phyloP scores from a whole-genome alignment of 192 early-diverging fungal species.

The Entomortierella lignicola region DNA sequence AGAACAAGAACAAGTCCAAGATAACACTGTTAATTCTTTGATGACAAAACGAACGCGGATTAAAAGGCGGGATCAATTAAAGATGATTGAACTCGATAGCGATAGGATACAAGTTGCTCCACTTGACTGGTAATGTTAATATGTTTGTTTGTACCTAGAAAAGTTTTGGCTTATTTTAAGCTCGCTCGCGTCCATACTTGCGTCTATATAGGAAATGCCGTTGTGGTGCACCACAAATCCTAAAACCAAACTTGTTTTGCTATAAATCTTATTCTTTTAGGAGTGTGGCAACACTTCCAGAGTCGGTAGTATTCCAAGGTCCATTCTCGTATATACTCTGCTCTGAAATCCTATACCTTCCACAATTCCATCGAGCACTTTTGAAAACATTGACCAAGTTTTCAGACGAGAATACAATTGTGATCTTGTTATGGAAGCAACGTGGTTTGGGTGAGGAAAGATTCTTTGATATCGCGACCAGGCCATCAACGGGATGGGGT shows the following conservation, averaged over 20 bases:
- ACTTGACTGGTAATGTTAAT: slow-evolving; percentile 36
- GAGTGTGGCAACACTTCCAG: slow-evolving; percentile 28
- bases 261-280: slow-evolving; percentile 2
- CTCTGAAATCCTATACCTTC: slow-evolving; percentile 50
- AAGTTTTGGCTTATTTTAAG: no score
- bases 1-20: background rate
- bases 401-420: slow-evolving; percentile 27
- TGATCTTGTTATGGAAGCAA: slow-evolving; percentile 46
- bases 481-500: slow-evolving; percentile 26
- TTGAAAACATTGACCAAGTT: slow-evolving; percentile 41
- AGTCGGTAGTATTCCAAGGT: slow-evolving; percentile 13
- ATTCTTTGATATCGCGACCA: slow-evolving; percentile 39
- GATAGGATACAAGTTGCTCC: slow-evolving; percentile 26
- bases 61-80: background rate
- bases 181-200: no score
- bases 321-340: slow-evolving; percentile 46
- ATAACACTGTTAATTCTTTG: background rate
- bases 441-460: slow-evolving; percentile 50
- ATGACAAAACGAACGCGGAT: slow-evolving; percentile 6
- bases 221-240: no score
- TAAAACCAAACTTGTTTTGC: no score
- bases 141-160: no score
- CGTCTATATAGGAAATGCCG: no score
- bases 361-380: slow-evolving; percentile 34
- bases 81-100: slow-evolving; percentile 14